Base-by-base conservation (phyloP, 495 filamentous ascomycete genomes). In the Mytilinidion resinicola region DNA sequence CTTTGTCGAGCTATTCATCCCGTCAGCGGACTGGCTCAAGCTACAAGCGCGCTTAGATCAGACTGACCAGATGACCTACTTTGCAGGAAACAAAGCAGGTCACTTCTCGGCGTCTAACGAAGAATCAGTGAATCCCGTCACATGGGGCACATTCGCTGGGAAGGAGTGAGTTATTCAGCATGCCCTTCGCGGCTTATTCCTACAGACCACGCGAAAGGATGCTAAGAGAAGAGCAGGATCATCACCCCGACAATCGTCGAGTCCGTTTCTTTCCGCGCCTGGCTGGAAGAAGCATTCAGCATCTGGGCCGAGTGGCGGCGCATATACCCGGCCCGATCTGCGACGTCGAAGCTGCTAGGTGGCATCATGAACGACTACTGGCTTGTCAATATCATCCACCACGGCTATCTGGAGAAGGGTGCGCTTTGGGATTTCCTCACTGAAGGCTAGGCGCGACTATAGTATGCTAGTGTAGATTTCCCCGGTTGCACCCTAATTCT, bases 221-320 rank as follows among this genome's bases (percentile, higher is more conserved):
- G 4, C 51, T 44, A 53, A 63, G 56, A 53, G 65, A 43, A 20
- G 15, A 53, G 2, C 15, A 64, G 50, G 60, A 98, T 98, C 62
- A 82, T 95, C 64, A 95, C 93, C 14, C 93, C 93, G 19, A 97
- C 93, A 17, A 98, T 98, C 69, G 96, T 98, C 61, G 93, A 98
- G 71, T 86, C 93, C 61, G 89, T 95, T 54, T 92, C 88, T 68
- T 98, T 98, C 80, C 79, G 85, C 46, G 90, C 91, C 25, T 98
- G 93, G 93, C 82, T 83, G 56, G 95, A 97, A 66, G 93, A 98
- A 77, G 93, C 93, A 2, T 98, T 90, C 77, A 85, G 83, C 14
- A 95, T 96, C 66, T 98, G 92, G 88, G 78, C 78, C 35, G 93
- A 97, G 73, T 98, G 93, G 93, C 86, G 85, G 36, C 80, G 85